Evolutionary conservation across 345 rosid genomes (phyloP).

Genomic region (Brassica napus): DNA sequence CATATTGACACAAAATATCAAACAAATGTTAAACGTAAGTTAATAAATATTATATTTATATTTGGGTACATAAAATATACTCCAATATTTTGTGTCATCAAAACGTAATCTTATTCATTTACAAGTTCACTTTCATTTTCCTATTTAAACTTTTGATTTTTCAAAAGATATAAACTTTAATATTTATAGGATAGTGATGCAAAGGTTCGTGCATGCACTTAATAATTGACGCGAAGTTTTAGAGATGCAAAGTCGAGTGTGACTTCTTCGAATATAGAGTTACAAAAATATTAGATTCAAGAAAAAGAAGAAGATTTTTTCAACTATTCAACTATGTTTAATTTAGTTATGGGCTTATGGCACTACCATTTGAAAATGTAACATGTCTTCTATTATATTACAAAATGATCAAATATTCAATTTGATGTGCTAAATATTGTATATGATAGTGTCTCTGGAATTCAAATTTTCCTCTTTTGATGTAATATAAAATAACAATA

Average conservation of each 20-base stretch:
- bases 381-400: neutral
- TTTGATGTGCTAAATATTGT: neutral
- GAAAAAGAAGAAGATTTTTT: neutral
- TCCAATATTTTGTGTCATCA: conserved; percentile 2
- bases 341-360: neutral
- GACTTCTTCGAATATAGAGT: conserved; percentile 20
- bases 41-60: neutral
- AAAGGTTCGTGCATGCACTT: conserved; percentile 33
- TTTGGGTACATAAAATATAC: neutral
- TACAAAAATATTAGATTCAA: neutral
- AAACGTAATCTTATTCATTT: conserved; percentile 11
- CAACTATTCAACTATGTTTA: neutral
- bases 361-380: neutral
- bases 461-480: neutral
- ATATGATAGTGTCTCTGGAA: neutral
- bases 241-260: conserved; percentile 35
- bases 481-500: neutral
- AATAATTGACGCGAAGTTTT: neutral
- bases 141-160: neutral
- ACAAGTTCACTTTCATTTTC: neutral
- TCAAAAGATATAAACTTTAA: conserved; percentile 11
- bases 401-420: neutral
- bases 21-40: neutral
- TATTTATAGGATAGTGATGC: conserved; percentile 19
- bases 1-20: neutral